A percentile compares a stretch with the other conserved stretches of the same genome.
These are phyloP conservation scores for Elsinoe australis DNA, from an alignment of 2,329 filamentous ascomycete species.

Conservation along the genomic window DNA sequence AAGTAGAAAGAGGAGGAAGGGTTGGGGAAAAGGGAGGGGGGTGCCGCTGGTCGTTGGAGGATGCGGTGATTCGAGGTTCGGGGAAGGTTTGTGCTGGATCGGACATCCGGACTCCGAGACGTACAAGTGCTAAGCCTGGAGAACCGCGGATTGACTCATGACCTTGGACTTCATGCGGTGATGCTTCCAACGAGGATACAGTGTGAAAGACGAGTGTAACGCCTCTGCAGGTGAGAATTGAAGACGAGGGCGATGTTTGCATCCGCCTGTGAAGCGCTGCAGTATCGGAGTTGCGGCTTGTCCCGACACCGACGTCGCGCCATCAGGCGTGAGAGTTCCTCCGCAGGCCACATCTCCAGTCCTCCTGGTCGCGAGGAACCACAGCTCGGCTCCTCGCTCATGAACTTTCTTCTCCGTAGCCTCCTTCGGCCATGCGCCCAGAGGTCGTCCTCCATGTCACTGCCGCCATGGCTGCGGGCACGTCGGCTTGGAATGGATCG, in stretches of 20 bases:
- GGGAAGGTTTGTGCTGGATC: slow-evolving; percentile 1
- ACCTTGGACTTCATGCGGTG: neutral
- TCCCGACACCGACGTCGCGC: slow-evolving; percentile 6
- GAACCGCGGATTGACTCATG: neutral
- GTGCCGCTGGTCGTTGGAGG: slow-evolving; percentile 3
- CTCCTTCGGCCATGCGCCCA: neutral
- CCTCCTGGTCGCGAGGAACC: neutral
- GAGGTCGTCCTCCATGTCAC: neutral
- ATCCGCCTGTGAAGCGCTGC: neutral
- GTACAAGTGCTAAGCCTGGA: neutral
- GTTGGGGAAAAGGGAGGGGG: neutral
- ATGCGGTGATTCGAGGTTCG: slow-evolving; percentile 9
- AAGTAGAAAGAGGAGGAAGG: neutral
- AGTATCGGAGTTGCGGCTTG: slow-evolving; percentile 13
- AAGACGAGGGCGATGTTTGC: neutral
- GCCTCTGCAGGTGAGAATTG: no score
- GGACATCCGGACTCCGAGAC: slow-evolving; percentile 15
- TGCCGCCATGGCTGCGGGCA: no score
- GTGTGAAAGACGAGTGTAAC: neutral
- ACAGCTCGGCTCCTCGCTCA: neutral
- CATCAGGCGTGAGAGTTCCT: neutral
- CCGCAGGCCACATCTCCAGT: neutral
- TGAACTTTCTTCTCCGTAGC: slow-evolving; percentile 3
- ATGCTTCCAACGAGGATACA: neutral
- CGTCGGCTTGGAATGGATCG: no score